Evolutionary conservation across 2,329 filamentous ascomycete genomes (phyloP).

Genomic region (Trichoderma brevicompactum): DNA sequence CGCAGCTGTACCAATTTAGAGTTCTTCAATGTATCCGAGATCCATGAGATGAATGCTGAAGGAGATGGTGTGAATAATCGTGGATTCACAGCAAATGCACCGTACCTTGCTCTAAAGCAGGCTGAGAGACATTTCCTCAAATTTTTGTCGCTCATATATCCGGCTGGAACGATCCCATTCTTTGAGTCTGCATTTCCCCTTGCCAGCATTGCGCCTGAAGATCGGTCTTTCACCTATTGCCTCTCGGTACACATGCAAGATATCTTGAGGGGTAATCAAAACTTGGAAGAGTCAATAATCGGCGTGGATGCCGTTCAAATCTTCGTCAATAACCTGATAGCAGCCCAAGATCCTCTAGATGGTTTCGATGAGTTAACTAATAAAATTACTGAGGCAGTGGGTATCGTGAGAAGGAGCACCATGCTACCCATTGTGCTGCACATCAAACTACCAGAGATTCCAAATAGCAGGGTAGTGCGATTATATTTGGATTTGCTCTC

Average conservation of each 20-base stretch:
- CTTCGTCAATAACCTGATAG: slow-evolving; percentile 7
- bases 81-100: not conserved
- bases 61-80: not conserved
- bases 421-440: slow-evolving; percentile 12
- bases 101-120: slow-evolving; percentile 15
- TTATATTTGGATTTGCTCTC: slow-evolving; percentile 15
- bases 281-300: not conserved
- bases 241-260: slow-evolving; percentile 10
- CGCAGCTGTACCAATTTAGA: slow-evolving; percentile 20
- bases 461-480: slow-evolving; percentile 2
- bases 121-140: slow-evolving; percentile 22
- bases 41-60: not conserved
- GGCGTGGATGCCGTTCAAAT: slow-evolving; percentile 21
- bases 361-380: not conserved
- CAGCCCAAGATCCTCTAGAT: not conserved
- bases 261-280: slow-evolving; percentile 7
- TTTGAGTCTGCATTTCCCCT: slow-evolving; percentile 26
- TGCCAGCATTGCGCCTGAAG: slow-evolving; percentile 19
- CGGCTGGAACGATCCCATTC: slow-evolving; percentile 9
- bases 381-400: slow-evolving; percentile 11
- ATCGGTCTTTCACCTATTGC: slow-evolving; percentile 18
- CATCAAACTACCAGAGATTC: slow-evolving; percentile 14
- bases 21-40: slow-evolving; percentile 22
- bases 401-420: slow-evolving; percentile 20
- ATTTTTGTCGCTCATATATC: slow-evolving; percentile 14